These are phyloP conservation scores for Panicum virgatum DNA, from an alignment of 202 grass and related monocot species.

Conservation along the genomic window DNA sequence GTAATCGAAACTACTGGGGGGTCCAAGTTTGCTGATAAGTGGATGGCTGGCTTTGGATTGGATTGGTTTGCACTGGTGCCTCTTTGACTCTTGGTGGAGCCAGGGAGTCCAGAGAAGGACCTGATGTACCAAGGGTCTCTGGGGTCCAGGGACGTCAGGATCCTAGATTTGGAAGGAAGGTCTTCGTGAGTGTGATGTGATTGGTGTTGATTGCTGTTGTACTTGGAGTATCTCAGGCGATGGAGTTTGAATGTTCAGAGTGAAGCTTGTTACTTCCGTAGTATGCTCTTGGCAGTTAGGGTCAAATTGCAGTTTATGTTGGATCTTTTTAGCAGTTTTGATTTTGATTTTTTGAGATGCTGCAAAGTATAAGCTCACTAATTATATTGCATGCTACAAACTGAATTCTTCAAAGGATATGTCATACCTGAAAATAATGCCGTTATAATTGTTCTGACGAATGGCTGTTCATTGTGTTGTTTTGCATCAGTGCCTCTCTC, in stretches of 20 bases:
- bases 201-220: background rate
- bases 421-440: background rate
- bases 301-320: background rate
- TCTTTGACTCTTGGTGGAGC: background rate
- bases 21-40: background rate
- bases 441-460: background rate
- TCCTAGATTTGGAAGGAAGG: background rate
- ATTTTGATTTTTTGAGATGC: constrained; percentile 12
- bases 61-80: background rate
- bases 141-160: background rate
- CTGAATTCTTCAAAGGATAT: background rate
- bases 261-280: background rate
- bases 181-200: background rate
- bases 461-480: background rate
- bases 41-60: background rate
- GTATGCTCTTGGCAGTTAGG: background rate
- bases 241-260: background rate
- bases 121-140: background rate
- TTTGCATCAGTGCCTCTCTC: constrained; percentile 45
- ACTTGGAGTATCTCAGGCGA: background rate
- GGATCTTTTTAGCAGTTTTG: background rate
- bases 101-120: background rate
- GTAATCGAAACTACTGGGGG: background rate
- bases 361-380: background rate
- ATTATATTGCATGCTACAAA: background rate